These are phyloP conservation scores for Gautieria morchelliformis DNA, from an alignment of 768 basidiomycete genomes.

Conservation along the genomic window DNA sequence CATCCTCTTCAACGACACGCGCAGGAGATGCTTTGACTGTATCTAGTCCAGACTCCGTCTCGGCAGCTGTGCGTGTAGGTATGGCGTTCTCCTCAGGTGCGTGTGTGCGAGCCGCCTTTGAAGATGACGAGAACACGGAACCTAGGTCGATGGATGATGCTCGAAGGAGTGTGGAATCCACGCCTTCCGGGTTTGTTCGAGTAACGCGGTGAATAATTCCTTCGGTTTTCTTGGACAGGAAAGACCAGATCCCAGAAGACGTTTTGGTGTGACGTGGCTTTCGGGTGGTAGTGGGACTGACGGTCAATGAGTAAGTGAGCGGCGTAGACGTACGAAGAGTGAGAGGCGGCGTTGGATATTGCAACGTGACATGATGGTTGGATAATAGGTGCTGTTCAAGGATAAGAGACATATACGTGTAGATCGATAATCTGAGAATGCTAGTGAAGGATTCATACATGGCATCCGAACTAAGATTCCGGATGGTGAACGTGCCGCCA, in stretches of 20 bases:
- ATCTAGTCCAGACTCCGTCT: not conserved
- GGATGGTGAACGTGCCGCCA: conserved; percentile 54
- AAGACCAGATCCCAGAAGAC: conserved; percentile 24
- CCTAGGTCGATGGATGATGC: not conserved
- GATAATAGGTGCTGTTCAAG: conserved; percentile 51
- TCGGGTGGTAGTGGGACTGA: conserved; percentile 13
- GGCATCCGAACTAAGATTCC: conserved; percentile 31
- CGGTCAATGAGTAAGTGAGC: conserved; percentile 1
- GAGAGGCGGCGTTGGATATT: conserved; percentile 25
- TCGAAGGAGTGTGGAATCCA: not conserved
- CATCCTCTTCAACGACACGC: not conserved
- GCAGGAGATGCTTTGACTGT: not conserved
- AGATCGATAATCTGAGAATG: conserved; percentile 43
- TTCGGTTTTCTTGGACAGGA: conserved; percentile 28
- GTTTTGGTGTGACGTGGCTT: not conserved
- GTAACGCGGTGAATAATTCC: conserved; percentile 20
- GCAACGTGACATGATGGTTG: conserved; percentile 40
- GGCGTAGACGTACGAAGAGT: not conserved
- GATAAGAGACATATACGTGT: conserved; percentile 45
- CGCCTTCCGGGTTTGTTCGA: not conserved
- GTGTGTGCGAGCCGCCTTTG: not conserved
- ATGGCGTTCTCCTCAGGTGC: not conserved
- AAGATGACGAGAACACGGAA: not conserved
- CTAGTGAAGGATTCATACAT: conserved; percentile 37
- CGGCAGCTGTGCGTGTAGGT: not conserved